Evolutionary conservation across 2,329 filamentous ascomycete species (phyloP).

Genomic region (Phaeoacremonium minimum): DNA sequence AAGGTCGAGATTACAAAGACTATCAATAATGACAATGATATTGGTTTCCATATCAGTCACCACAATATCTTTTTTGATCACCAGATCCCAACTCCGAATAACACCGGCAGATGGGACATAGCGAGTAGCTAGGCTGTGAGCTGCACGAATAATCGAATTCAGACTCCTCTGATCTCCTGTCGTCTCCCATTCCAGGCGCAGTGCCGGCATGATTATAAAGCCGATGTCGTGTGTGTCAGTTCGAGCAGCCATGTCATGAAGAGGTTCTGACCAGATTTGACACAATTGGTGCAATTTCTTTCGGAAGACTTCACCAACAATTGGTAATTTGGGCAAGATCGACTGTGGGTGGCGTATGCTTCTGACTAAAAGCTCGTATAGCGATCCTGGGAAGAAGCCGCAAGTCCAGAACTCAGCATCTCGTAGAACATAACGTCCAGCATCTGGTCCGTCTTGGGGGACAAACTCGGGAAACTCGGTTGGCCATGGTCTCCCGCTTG

Average conservation of each 20-base stretch:
- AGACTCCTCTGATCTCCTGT: conserved; percentile 30
- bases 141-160: conserved; percentile 35
- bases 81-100: conserved; percentile 44
- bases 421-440: conserved; percentile 12
- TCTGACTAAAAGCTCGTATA: conserved; percentile 28
- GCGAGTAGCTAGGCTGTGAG: conserved; percentile 33
- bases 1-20: conserved; percentile 33
- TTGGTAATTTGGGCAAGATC: conserved; percentile 5
- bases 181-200: conserved; percentile 43
- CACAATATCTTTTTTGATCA: conserved; percentile 21
- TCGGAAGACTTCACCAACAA: conserved; percentile 9
- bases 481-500: too few species aligned
- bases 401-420: conserved; percentile 27
- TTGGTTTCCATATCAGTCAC: conserved; percentile 25
- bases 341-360: conserved; percentile 22
- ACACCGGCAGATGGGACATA: conserved; percentile 36
- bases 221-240: conserved; percentile 51
- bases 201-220: conserved; percentile 46
- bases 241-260: conserved; percentile 28
- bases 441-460: conserved; percentile 10
- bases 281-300: conserved; percentile 19
- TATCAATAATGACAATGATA: conserved; percentile 37
- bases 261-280: conserved; percentile 25
- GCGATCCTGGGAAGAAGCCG: conserved; percentile 31
- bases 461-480: conserved; percentile 16